These are phyloP conservation scores for Pythium aristosporum DNA, from an alignment of 352 stramenopile species.

Conservation along the genomic window DNA sequence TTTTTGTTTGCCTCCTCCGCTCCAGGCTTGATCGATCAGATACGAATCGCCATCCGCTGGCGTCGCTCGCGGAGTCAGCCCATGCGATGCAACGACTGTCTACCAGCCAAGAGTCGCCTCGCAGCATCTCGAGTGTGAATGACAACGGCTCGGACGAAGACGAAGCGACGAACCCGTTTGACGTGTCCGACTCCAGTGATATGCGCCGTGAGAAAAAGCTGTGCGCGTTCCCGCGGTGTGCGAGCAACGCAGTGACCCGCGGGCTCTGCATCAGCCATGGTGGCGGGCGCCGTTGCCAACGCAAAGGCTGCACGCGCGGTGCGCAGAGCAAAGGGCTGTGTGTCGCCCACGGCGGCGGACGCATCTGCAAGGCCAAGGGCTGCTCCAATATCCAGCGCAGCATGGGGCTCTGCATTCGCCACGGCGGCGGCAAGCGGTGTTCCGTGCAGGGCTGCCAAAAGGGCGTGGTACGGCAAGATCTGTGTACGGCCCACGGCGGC, in stretches of 20 bases:
- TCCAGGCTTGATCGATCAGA: slow-evolving; percentile 12
- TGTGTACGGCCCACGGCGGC: slow-evolving; percentile 85
- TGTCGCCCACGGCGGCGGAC: slow-evolving; percentile 78
- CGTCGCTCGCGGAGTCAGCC: slow-evolving; percentile 58
- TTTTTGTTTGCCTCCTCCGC: too few relatives aligned
- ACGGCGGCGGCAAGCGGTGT: slow-evolving; percentile 55
- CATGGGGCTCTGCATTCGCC: slow-evolving; percentile 74
- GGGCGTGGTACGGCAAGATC: slow-evolving; percentile 80
- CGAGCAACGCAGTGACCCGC: slow-evolving; percentile 76
- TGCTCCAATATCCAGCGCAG: slow-evolving; percentile 87
- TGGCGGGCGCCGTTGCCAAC: slow-evolving; percentile 75
- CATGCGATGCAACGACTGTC: slow-evolving; percentile 48
- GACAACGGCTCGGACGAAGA: slow-evolving; percentile 14
- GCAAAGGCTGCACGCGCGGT: slow-evolving; percentile 77
- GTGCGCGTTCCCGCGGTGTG: slow-evolving; percentile 68
- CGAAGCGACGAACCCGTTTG: slow-evolving; percentile 19
- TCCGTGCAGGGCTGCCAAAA: slow-evolving; percentile 77
- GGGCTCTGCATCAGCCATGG: slow-evolving; percentile 83
- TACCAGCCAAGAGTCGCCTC: slow-evolving; percentile 17
- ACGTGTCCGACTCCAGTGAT: slow-evolving; percentile 17
- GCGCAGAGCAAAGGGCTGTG: slow-evolving; percentile 83
- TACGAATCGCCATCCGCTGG: slow-evolving; percentile 32
- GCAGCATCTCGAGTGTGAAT: slow-evolving; percentile 13
- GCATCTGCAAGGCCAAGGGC: slow-evolving; percentile 74
- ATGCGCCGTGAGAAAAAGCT: slow-evolving; percentile 73